A percentile compares a stretch with the other conserved stretches of the same genome.
phyloP scores from a whole-genome alignment of 1,139 yeast genomes.

The Blastobotrys raffinosifermentans region DNA sequence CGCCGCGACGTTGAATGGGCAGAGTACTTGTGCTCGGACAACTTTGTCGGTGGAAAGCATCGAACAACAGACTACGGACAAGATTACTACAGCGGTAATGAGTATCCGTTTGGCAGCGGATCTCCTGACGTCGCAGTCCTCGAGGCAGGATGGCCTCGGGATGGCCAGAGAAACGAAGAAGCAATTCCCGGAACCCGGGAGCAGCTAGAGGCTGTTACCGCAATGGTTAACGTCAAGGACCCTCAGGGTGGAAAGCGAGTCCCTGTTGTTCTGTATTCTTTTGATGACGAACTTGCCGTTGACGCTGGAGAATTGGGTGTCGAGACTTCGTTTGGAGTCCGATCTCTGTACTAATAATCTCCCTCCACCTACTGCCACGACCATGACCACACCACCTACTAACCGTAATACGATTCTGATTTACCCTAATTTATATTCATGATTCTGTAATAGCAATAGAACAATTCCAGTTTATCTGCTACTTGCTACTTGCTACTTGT shows the following conservation, averaged over 20 bases:
- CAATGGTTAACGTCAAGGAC: constrained; percentile 33
- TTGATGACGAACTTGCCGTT: constrained; percentile 25
- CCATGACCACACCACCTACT: neutral
- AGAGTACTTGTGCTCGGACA: constrained; percentile 26
- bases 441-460: no score
- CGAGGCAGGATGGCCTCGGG: constrained; percentile 69
- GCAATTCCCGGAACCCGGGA: constrained; percentile 53
- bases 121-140: constrained; percentile 41
- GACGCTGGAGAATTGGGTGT: constrained; percentile 24
- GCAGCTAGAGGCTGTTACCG: constrained; percentile 48
- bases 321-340: constrained; percentile 25
- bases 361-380: neutral
- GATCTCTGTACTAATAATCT: constrained; percentile 12
- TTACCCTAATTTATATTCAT: no score
- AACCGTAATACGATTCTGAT: no score
- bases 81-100: constrained; percentile 6
- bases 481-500: no score
- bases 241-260: constrained; percentile 15
- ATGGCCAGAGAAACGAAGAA: constrained; percentile 47
- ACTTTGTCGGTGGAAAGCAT: constrained; percentile 24
- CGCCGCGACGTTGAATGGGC: constrained; percentile 26
- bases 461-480: no score
- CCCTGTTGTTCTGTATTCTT: constrained; percentile 22
- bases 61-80: constrained; percentile 6
- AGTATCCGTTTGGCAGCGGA: constrained; percentile 1